phyloP scores from a whole-genome alignment of 1,284 basidiomycete species.

The Malassezia vespertilionis region DNA sequence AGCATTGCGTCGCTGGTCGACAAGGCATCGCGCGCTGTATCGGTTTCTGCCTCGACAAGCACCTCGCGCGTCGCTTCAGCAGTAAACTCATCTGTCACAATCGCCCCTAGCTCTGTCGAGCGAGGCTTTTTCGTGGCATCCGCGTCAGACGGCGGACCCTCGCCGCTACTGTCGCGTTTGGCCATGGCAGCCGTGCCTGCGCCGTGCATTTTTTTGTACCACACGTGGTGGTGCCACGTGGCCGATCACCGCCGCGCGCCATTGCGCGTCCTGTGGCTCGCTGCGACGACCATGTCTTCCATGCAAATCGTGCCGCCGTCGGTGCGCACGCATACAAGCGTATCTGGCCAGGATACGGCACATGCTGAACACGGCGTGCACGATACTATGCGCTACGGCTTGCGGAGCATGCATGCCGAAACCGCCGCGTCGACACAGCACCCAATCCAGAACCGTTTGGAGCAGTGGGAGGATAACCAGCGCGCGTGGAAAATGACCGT shows the following conservation, averaged over 20 bases:
- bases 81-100: slow-evolving; percentile 35
- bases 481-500: slow-evolving; percentile 74
- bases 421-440: slow-evolving; percentile 27
- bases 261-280: not conserved
- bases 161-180: not conserved
- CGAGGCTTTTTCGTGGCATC: slow-evolving; percentile 19
- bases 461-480: slow-evolving; percentile 74
- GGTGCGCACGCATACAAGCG: slow-evolving; percentile 17
- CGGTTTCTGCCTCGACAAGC: slow-evolving; percentile 15
- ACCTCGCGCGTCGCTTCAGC: slow-evolving; percentile 22
- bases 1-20: slow-evolving; percentile 21
- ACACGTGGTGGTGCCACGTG: too few species aligned
- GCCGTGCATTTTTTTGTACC: not conserved
- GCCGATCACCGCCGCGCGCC: slow-evolving; percentile 2
- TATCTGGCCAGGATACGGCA: slow-evolving; percentile 25
- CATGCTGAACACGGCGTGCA: slow-evolving; percentile 38
- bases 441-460: slow-evolving; percentile 41
- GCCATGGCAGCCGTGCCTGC: not conserved
- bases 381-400: slow-evolving; percentile 41
- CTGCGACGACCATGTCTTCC: not conserved
- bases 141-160: not conserved
- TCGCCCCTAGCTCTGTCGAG: slow-evolving; percentile 20
- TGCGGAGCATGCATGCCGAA: slow-evolving; percentile 28
- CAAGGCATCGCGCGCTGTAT: slow-evolving; percentile 17
- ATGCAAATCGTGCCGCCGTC: slow-evolving; percentile 25